Conservation (phyloP, 1,284 basidiomycete genomes). For the Pyrrhoderma noxium region DNA sequence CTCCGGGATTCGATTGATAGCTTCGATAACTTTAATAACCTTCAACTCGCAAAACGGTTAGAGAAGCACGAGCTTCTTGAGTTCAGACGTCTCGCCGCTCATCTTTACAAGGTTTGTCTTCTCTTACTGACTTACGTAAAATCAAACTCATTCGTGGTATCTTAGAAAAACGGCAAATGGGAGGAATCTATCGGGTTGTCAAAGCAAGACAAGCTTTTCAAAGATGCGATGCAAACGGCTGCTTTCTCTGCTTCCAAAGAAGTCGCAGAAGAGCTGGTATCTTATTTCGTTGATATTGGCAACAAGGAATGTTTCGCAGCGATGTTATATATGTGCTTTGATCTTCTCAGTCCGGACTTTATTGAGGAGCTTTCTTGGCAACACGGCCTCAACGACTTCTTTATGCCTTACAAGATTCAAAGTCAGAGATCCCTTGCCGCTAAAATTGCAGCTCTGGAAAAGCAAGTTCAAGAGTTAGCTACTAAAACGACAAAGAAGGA, state of each 20-base stretch:
- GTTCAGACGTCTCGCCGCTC: constrained; percentile 90
- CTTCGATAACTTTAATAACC: constrained; percentile 96
- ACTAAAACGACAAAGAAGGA: constrained; percentile 84
- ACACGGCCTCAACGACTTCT: constrained; percentile 91
- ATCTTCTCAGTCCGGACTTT: constrained; percentile 84
- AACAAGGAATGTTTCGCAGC: constrained; percentile 98
- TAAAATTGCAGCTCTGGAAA: constrained; percentile 69
- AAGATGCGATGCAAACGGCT: constrained; percentile 93
- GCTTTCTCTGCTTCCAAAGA: constrained; percentile 74
- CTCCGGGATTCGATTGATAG: constrained; percentile 94
- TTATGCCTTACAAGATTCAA: constrained; percentile 93
- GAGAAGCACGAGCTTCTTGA: constrained; percentile 92
- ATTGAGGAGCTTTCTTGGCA: constrained; percentile 96
- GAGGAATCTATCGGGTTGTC: constrained; percentile 92
- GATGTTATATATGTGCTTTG: constrained; percentile 87
- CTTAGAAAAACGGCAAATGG: constrained; percentile 90
- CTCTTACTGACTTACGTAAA: no score
- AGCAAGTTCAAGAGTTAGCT: constrained; percentile 74
- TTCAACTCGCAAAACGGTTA: constrained; percentile 78
- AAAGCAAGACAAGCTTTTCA: constrained; percentile 95
- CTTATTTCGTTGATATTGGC: constrained; percentile 94
- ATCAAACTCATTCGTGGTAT: background rate
- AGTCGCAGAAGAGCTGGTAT: constrained; percentile 89
- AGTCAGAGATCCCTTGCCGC: constrained; percentile 61
- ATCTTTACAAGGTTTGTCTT: constrained; percentile 82